A percentile compares a stretch with the other conserved stretches of the same genome.
Evolutionary conservation across 441 rosid genomes (phyloP).

Genomic region (Eruca vesicaria): DNA sequence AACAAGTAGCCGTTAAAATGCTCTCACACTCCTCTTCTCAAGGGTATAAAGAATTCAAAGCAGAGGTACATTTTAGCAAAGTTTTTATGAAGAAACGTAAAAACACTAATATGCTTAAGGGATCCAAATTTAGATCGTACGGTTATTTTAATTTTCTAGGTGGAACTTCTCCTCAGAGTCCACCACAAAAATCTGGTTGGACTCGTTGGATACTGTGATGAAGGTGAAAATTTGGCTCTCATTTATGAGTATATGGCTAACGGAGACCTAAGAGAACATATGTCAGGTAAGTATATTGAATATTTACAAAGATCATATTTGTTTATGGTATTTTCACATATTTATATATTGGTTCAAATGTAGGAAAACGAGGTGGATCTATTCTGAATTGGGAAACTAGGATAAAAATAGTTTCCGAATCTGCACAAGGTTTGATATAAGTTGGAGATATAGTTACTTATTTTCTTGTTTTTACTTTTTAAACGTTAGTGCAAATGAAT

Average conservation of each 20-base stretch:
- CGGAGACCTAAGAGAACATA: background rate
- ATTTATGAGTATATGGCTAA: background rate
- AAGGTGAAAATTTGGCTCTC: background rate
- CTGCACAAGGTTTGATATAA: background rate
- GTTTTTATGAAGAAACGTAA: background rate
- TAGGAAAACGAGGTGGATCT: background rate
- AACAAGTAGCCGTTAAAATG: conserved; percentile 49
- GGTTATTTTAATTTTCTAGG: background rate
- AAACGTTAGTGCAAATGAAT: background rate
- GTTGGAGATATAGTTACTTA: background rate
- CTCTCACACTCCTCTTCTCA: conserved; percentile 41
- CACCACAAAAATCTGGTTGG: background rate
- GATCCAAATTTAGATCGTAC: background rate
- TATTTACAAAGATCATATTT: background rate
- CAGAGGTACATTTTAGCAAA: conserved; percentile 31
- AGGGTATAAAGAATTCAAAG: conserved; percentile 43
- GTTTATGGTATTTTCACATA: background rate
- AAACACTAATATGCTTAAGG: background rate
- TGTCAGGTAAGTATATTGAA: background rate
- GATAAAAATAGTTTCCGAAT: background rate
- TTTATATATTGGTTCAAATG: background rate
- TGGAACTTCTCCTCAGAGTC: background rate
- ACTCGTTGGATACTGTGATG: background rate
- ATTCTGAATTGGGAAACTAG: background rate
- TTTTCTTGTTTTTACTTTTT: background rate